Evolutionary conservation across 257 asterid genomes (phyloP).

Genomic region (Lycium ferocissimum): DNA sequence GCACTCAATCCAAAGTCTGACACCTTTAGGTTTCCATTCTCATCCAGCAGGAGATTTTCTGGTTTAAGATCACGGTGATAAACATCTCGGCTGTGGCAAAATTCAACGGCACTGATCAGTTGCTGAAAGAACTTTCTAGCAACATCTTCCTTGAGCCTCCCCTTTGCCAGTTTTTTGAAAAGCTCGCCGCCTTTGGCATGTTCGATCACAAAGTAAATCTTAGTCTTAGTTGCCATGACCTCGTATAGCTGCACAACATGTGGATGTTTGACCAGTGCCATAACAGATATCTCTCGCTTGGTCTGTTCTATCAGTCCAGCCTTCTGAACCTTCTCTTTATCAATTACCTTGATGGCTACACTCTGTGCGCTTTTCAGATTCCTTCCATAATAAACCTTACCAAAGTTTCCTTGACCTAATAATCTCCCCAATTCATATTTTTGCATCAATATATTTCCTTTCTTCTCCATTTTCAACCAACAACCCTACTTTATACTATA

Average conservation of each 20-base stretch:
- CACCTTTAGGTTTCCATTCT: conserved; percentile 66
- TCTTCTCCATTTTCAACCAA: conserved; percentile 49
- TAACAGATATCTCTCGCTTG: conserved; percentile 72
- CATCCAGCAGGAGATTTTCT: conserved; percentile 75
- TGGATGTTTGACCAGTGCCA: conserved; percentile 70
- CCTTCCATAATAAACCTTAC: conserved; percentile 80
- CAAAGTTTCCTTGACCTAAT: conserved; percentile 84
- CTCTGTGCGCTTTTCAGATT: conserved; percentile 59
- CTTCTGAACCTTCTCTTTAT: conserved; percentile 68
- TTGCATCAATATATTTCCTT: conserved; percentile 65
- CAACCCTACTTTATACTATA: conserved; percentile 35
- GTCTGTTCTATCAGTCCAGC: conserved; percentile 71
- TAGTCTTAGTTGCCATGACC: conserved; percentile 82
- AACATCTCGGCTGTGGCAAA: conserved; percentile 74
- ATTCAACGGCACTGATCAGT: conserved; percentile 59
- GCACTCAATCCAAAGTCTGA: conserved; percentile 88
- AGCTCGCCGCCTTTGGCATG: conserved; percentile 89
- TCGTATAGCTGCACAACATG: conserved; percentile 66
- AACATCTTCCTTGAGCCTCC: conserved; percentile 64
- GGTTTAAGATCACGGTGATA: conserved; percentile 86
- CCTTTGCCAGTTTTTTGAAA: conserved; percentile 66
- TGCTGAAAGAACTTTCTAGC: conserved; percentile 78
- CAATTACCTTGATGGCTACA: conserved; percentile 84
- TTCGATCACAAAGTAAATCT: conserved; percentile 75
- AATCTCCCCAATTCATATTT: conserved; percentile 82